Evolutionary conservation across 2,329 filamentous ascomycete species (phyloP), one percentile per base, ranked within the genome.

Genomic region (Biscogniauxia marginata): DNA sequence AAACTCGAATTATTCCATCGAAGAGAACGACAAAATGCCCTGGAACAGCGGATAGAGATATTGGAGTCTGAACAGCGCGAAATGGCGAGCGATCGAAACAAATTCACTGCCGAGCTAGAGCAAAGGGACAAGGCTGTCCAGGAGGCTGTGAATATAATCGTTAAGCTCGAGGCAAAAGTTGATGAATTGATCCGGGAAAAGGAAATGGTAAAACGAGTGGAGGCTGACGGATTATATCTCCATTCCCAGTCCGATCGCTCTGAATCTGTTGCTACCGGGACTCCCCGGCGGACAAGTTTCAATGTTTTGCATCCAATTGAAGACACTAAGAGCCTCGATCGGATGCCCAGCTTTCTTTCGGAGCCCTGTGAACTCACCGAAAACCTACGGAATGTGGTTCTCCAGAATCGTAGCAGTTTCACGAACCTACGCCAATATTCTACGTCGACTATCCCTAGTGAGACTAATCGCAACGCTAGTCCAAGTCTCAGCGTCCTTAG

Each of bases 1-100:
- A 91, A 91, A 70, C 76, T 91, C 25, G 87, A 91, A 67, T 72
- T 91, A 1, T 89, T 82, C 63, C 87, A 91, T 66, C 80, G 86
- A 6, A 79, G 88, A 23, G 83, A 91, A 71, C 79, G 82, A 52
- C 85, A 88, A 65, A 78, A 77, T 7, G 75, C 74, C 20, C 65
- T 90, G 30, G 86, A 90, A 65, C 77, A 80, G 30, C 77, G 79
- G 44, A 63, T 86, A n/a, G 79, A 84, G 39, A 70, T 70, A 4
- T 73, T 89, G 18, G 81, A 85, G 59, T 70, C 72, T 7, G 79
- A 85, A 52, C 79, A 81, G 58, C 72, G 71, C 3, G 81, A 86
- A 63, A 66, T 84, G 51, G 77, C 81, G 56, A 78, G 83, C 16
- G 77, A 86, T 61, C 87, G 86, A 58, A 79, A 84, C 18, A 76